Base-by-base conservation (phyloP, 176 grass and related monocot species). In the Zea luxurians region DNA sequence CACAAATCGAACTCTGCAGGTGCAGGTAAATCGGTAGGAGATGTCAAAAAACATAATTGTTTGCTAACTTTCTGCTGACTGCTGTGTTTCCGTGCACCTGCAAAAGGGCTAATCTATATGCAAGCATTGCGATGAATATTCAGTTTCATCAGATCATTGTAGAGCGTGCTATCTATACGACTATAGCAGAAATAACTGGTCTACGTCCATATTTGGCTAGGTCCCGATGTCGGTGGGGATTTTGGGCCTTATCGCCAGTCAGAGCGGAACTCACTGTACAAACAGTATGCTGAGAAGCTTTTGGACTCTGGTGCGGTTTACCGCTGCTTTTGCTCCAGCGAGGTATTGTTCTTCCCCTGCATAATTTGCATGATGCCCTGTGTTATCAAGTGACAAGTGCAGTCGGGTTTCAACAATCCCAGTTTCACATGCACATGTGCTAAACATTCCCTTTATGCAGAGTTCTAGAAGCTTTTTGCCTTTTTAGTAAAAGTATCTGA, bases 231-330 rank as follows among this genome's bases (percentile, higher is more conserved):
- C 2, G 89, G 92, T 7, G 91, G 96, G 48, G 86, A 95, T 37
- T 99, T 92, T 54, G 92, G 96, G 37, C 92, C 96, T 35, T 99
- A 99, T 37, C 87, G 86, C 43, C 96, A 99, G 75, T 95, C 96
- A 6, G 96, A 99, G 89, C 78, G 96, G 42, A 99, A 99, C 69
- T 70, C 78, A 2, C 70, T 95, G 37, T 99, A 95, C 86, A 99
- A 99, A 75, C 80, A 99, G 78, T 89, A 89, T 76, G 88, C 90
- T 7, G 77, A 27, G 70, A 92, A 89, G 57, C 80, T 99, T 48
- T 76, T 95, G 91, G 88, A 95, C 13, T 85, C 86, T 59, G 92
- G 90, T 64, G 81, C 92, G 45, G 96, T 95, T 89, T 99, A 99
- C 13, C 86, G 79, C 9, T 99, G 96, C 80, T 99, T 99, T 47